Evolutionary conservation across 257 asterid species (phyloP).

Genomic region (Solanum sejunctum): DNA sequence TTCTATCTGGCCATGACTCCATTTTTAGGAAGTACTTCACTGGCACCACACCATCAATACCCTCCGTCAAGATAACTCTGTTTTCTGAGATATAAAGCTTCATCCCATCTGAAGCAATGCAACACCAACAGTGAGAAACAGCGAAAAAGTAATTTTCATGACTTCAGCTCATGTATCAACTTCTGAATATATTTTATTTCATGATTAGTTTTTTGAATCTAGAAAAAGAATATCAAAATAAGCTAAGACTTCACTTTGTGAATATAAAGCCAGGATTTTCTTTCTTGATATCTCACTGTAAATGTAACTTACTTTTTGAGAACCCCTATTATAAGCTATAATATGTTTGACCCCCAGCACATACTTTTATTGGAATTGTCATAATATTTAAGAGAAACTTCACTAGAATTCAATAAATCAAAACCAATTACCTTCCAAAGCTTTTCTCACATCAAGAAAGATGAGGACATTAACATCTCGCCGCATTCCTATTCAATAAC

Average conservation of each 20-base stretch:
- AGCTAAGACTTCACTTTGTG: not conserved
- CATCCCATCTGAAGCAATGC: conserved; percentile 57
- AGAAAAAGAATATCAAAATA: not conserved
- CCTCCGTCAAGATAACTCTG: conserved; percentile 84
- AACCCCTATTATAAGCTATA: not conserved
- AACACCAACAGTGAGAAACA: not conserved
- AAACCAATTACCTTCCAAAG: conserved; percentile 60
- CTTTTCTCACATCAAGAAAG: conserved; percentile 73
- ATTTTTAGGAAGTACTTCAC: conserved; percentile 62
- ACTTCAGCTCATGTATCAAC: not conserved
- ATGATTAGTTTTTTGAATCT: not conserved
- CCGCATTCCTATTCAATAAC: conserved; percentile 61
- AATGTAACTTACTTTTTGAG: not conserved
- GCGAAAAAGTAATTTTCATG: not conserved
- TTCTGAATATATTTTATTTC: not conserved
- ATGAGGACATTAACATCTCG: conserved; percentile 55
- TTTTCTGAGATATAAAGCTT: conserved; percentile 82
- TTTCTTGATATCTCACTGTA: not conserved
- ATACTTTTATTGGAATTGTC: not conserved
- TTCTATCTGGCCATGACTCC: conserved; percentile 83
- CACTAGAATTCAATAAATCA: not conserved
- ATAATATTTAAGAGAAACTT: not conserved
- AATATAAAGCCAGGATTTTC: not conserved
- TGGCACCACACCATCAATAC: conserved; percentile 75
- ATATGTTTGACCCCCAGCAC: not conserved